phyloP scores from a whole-genome alignment of 768 basidiomycete species.

The button mushroom (Agaricus bisporus) region DNA sequence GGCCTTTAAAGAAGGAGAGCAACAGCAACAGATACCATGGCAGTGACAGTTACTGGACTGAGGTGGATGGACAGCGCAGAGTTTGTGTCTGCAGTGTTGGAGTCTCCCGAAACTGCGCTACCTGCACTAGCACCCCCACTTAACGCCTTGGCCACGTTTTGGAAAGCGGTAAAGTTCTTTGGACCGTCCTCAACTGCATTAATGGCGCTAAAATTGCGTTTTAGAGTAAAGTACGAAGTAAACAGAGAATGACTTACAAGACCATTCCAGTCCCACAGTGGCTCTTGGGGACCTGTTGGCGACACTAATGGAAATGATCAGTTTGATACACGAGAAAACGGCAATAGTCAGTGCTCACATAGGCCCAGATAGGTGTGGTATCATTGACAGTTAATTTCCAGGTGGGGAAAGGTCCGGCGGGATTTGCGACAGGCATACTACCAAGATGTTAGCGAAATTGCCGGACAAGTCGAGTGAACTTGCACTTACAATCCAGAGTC shows the following conservation, averaged over 20 bases:
- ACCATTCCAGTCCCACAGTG: constrained; percentile 54
- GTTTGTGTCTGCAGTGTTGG: constrained; percentile 20
- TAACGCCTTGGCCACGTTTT: constrained; percentile 44
- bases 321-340: neutral
- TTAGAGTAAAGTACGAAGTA: neutral
- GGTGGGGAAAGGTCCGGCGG: constrained; percentile 43
- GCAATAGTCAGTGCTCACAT: constrained; percentile 26
- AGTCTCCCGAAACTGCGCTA: constrained; percentile 9
- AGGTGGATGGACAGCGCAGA: constrained; percentile 27
- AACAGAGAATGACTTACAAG: constrained; percentile 29
- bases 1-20: constrained; percentile 27
- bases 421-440: constrained; percentile 35
- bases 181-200: constrained; percentile 46
- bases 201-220: constrained; percentile 32
- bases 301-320: constrained; percentile 26
- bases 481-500: constrained; percentile 51
- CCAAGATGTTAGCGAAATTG: constrained; percentile 1
- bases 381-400: constrained; percentile 53
- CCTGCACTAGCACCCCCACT: constrained; percentile 44
- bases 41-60: constrained; percentile 24
- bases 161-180: constrained; percentile 52
- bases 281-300: constrained; percentile 29
- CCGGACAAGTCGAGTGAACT: neutral
- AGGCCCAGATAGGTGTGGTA: constrained; percentile 54
- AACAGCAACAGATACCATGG: constrained; percentile 24